Evolutionary conservation across 805 yeast genomes (phyloP).

Genomic region (Pichia cabralensis): DNA sequence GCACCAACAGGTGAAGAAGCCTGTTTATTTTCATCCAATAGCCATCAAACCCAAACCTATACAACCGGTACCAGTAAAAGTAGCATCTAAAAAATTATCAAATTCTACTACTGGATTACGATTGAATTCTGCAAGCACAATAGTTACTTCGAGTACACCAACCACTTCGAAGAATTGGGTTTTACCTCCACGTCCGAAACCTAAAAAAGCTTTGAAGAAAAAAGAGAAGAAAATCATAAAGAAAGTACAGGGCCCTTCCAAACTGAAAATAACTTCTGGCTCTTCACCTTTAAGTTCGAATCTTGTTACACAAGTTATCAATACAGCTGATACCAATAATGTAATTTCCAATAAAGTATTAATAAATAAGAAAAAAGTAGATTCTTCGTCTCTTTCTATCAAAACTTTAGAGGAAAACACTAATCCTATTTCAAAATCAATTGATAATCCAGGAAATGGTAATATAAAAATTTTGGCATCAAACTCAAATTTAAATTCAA

Average conservation of each 20-base stretch:
- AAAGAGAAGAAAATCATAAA: conserved; percentile 4
- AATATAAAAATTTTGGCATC: too few relatives aligned
- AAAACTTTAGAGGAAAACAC: too few relatives aligned
- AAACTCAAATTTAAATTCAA: neutral
- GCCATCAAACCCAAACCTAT: conserved; percentile 24
- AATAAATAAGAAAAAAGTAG: too few relatives aligned
- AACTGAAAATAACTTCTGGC: neutral
- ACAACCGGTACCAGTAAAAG: conserved; percentile 1
- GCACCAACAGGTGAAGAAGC: too few relatives aligned
- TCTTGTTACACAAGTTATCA: too few relatives aligned
- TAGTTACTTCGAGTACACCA: conserved; percentile 9
- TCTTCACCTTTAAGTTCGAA: neutral
- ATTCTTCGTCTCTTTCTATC: too few relatives aligned
- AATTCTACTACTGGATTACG: conserved; percentile 1
- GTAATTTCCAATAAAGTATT: too few relatives aligned
- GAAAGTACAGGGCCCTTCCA: neutral
- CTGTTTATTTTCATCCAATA: conserved; percentile 19
- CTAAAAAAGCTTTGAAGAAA: conserved; percentile 15
- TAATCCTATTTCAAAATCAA: too few relatives aligned
- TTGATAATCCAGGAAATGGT: too few relatives aligned
- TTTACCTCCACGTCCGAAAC: conserved; percentile 44
- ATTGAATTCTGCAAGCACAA: too few relatives aligned
- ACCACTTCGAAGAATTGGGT: conserved; percentile 33
- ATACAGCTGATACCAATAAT: too few relatives aligned
- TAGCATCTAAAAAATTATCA: too few relatives aligned